Evolutionary conservation across 164 flowering plant genomes (phyloP), one percentile per base, ranked within the genome.

Genomic region (Pachysandra terminalis): DNA sequence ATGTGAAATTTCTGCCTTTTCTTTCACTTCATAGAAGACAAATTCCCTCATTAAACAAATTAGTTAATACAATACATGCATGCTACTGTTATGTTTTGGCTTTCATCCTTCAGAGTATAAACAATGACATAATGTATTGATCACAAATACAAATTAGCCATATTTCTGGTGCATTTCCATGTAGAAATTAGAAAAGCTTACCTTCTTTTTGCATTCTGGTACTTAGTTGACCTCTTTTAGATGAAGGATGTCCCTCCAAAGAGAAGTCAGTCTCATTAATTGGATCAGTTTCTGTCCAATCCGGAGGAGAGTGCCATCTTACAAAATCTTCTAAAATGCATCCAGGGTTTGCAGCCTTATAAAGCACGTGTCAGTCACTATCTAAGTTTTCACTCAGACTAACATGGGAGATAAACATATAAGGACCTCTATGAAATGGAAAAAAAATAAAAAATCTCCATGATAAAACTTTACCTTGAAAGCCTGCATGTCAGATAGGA

Each of bases 301-400:
- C 99, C 63, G 97, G 99, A 24, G 99, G 99, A 58, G 99, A 95
- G 74, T 89, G 96, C 99, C 99, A 95, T 82, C 99, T 85, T 17
- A 95, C 90, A 68, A 95, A 95, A 76, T 95, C 99, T 81, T 95
- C 99, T 72, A 95, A 79, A 69, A 89, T 87, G 79, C 97, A 95
- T 23, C 97, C 99, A 71, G 99, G 99, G 80, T 95, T 95, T 78
- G 99, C 99, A 79, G 97, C 99, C 99, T 91, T 77, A n/a, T n/a
- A 37, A 59, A 17, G 4, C 17, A 28, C 55, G 49, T 48, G 28
- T 41, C 60, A 64, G 6, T 28, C 56, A 70, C 23, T n/a, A 27
- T 14, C n/a, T 19, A 37, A 45, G 1, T 57, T 58, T 5, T 19
- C 23, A 17, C 23, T 27, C 5, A 32, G 51, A 53, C 27, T 3